phyloP scores from a whole-genome alignment of 768 basidiomycete species.

The Stropharia rugosoannulata region DNA sequence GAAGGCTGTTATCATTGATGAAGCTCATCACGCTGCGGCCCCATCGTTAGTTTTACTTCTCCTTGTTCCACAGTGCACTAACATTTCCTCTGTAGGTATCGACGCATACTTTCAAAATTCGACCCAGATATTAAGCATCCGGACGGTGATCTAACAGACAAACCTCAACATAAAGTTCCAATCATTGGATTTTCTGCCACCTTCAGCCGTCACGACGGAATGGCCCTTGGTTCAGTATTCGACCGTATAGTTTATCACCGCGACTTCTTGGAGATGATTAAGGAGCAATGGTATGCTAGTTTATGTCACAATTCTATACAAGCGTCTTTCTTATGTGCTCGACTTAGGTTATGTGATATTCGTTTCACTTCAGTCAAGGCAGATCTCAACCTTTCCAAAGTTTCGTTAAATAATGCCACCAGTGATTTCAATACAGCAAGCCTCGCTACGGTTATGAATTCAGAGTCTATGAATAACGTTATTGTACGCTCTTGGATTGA shows the following conservation, averaged over 20 bases:
- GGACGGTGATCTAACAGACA: slow-evolving; percentile 37
- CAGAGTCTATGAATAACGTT: slow-evolving; percentile 70
- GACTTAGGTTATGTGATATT: slow-evolving; percentile 75
- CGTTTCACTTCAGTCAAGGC: slow-evolving; percentile 84
- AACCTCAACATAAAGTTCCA: slow-evolving; percentile 56
- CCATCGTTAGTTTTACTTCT: slow-evolving; percentile 61
- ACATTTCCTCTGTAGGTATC: slow-evolving; percentile 49
- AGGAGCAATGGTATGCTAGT: slow-evolving; percentile 73
- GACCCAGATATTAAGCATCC: slow-evolving; percentile 61
- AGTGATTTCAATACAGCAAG: slow-evolving; percentile 84
- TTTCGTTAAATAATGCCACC: slow-evolving; percentile 61
- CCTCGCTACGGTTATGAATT: slow-evolving; percentile 82
- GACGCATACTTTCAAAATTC: slow-evolving; percentile 82
- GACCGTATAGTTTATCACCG: slow-evolving; percentile 91
- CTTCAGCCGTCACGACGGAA: slow-evolving; percentile 87
- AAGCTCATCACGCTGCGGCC: slow-evolving; percentile 95
- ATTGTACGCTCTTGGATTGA: slow-evolving; percentile 87
- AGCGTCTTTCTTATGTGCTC: slow-evolving; percentile 12
- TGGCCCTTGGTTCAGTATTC: slow-evolving; percentile 87
- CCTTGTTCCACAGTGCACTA: background rate
- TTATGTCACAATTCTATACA: background rate
- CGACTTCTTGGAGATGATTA: slow-evolving; percentile 90
- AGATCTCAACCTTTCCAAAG: slow-evolving; percentile 63
- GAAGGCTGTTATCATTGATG: slow-evolving; percentile 85
- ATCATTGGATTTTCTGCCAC: slow-evolving; percentile 96